Evolutionary conservation across 148 eudicot species (phyloP), one percentile per base, ranked within the genome.

Genomic region (Chenopodium album): DNA sequence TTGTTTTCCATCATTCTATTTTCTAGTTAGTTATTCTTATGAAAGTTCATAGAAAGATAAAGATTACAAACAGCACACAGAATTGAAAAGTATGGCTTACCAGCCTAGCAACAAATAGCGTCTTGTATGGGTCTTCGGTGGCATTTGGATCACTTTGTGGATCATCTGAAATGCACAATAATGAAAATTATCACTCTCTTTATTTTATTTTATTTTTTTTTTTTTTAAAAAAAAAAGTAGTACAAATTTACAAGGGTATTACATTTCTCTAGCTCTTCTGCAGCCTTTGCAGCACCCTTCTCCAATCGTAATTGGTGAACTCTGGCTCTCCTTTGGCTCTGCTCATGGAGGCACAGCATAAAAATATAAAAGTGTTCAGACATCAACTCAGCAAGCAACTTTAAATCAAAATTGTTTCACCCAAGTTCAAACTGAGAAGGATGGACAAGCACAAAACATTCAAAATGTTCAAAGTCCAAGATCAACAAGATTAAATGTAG

Each of bases 101-200:
- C 86, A 97, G 97, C 84, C 97, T 90, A 48, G 99, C 89, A 71
- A 97, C 98, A 85, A 97, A 94, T 68, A 97, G 88, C 17, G 99
- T 97, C 89, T 97, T 97, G 90, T 94, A 97, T 22, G 99, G 99
- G 84, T 94, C 99, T 82, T 94, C 99, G 77, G 97, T 88, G 34
- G 88, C 84, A 90, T 89, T 89, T 52, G 95, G 95, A 78, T 97
- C 95, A 76, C 84, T 91, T 20, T 74, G 89, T 28, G 99, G 98
- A 86, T 97, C 97, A 92, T 87, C 99, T 97, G 95, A 88, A 83
- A 80, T 17, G 59, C 54, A 37, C 1, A 50, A 46, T 70, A 41
- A 76, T 37, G 63, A 50, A 47, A 65, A 75, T 32, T 31, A 41
- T 28, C 17, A 19, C 7, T 26, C 26, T 26, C 26, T 26, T 26